Base-by-base conservation (phyloP, 2,329 filamentous ascomycete species). In the Sarocladium oryzae region DNA sequence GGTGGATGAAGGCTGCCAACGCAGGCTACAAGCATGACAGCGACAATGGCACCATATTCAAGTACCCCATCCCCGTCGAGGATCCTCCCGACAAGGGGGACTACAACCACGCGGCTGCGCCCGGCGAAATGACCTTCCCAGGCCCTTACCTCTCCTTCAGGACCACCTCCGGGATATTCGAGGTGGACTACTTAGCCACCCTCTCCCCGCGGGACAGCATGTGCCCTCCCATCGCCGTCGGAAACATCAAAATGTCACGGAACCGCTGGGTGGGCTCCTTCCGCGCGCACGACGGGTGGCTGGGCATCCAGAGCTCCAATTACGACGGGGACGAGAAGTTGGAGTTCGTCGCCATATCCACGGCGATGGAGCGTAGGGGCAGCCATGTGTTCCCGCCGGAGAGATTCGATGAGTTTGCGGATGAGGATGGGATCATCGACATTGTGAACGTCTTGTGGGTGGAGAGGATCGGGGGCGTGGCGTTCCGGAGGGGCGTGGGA, bases 391-490 rank as follows among this genome's bases (percentile, higher is more conserved):
- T 72, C 35, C 66, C 67, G 13, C 54, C 61, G 18, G 70, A 71
- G 13, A 61, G 62, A 16, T 72, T 72, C 51, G 63, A 66, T 36
- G 70, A 72, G 53, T 63, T 69, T 48, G 67, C 67, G 61, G 69
- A 72, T 52, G 59, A 60, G 1, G 69, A 75, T 50, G 69, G 70
- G 28, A 62, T 65, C 28, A 60, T 76, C 24, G 70, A 75, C 52
- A 69, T 74, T 57, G 67, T 74, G 16, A 74, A 74, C 24, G 71
- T 74, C 35, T 55, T 74, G 28, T 74, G 71, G 71, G 66, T 74
- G 16, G 71, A 74, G 61, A 60, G 70, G 21, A 71, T 74, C 18
- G 69, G 69, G 9, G 70, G 65, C 15, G 62, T 74, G 51, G 65
- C 65, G 6, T 73, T 69, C 52, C 59, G 71, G 16, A 57, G 71